Conservation (phyloP, 257 asterid species). For the Nicotiana knightiana region DNA sequence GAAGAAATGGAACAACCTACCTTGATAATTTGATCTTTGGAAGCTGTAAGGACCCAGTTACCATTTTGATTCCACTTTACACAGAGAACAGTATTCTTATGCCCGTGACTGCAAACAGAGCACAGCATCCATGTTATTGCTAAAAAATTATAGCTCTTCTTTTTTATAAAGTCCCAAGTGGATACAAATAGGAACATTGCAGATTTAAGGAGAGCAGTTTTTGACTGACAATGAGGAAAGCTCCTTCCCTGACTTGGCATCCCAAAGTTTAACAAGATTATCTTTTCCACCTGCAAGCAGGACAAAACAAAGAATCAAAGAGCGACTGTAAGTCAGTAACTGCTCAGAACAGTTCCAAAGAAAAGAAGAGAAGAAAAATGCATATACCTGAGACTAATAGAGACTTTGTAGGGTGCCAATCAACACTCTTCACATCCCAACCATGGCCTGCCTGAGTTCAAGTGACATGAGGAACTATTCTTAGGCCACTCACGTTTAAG, state of each 20-base stretch:
- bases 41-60: slow-evolving; percentile 92
- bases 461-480: slow-evolving; percentile 43
- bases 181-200: not conserved
- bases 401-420: slow-evolving; percentile 99
- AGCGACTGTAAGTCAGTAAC: not conserved
- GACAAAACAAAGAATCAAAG: slow-evolving; percentile 1
- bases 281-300: slow-evolving; percentile 88
- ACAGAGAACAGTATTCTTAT: slow-evolving; percentile 85
- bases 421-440: slow-evolving; percentile 99
- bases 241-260: slow-evolving; percentile 91
- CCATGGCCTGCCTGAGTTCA: slow-evolving; percentile 99
- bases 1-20: slow-evolving; percentile 26
- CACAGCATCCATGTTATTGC: slow-evolving; percentile 7
- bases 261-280: slow-evolving; percentile 98
- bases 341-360: not conserved
- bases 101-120: slow-evolving; percentile 78
- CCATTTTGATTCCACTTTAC: slow-evolving; percentile 97
- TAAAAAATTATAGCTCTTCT: not conserved
- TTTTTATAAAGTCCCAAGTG: not conserved
- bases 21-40: slow-evolving; percentile 97
- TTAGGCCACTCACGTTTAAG: slow-evolving; percentile 35
- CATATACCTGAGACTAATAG: slow-evolving; percentile 79
- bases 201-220: slow-evolving; percentile 5
- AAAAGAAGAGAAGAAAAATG: not conserved
- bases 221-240: slow-evolving; percentile 83